These are phyloP conservation scores for Sugiyamaella lignohabitans DNA, from an alignment of 805 yeast species.

Conservation along the genomic window DNA sequence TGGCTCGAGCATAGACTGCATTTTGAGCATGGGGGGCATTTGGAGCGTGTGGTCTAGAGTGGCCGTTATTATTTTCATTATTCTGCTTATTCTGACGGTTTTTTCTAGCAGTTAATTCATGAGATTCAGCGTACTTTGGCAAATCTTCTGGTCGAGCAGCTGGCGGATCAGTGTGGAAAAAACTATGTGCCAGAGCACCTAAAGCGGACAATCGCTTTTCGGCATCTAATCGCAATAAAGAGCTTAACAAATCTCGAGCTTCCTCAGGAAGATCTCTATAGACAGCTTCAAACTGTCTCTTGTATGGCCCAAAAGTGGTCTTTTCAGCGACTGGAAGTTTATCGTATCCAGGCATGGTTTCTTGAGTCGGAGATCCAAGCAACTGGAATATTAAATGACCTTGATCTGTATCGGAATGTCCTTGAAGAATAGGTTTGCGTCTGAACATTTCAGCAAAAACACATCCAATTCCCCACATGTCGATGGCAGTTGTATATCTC, in stretches of 20 bases:
- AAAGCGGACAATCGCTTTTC: conserved; percentile 66
- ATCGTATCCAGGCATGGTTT: conserved; percentile 55
- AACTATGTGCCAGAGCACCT: conserved; percentile 65
- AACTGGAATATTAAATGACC: conserved; percentile 72
- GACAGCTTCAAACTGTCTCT: conserved; percentile 38
- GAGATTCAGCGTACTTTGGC: conserved; percentile 78
- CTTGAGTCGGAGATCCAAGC: conserved; percentile 68
- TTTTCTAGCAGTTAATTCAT: conserved; percentile 59
- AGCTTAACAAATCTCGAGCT: conserved; percentile 41
- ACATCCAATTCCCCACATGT: conserved; percentile 97
- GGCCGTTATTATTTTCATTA: background rate
- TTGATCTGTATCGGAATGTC: conserved; percentile 82
- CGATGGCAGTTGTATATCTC: conserved; percentile 87
- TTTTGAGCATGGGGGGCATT: conserved; percentile 13
- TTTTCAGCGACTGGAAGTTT: conserved; percentile 42
- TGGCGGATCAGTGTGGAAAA: conserved; percentile 60
- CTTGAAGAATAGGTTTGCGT: conserved; percentile 76
- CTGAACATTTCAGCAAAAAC: conserved; percentile 87
- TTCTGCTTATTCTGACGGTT: background rate
- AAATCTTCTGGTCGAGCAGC: conserved; percentile 51
- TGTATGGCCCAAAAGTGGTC: conserved; percentile 22
- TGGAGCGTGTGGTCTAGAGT: conserved; percentile 7
- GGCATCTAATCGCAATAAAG: conserved; percentile 67
- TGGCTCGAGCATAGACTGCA: too few species aligned
- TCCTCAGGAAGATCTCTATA: conserved; percentile 25